Evolutionary conservation across 75 land plant genomes (phyloP).

Genomic region (Selaginella moellendorffii): DNA sequence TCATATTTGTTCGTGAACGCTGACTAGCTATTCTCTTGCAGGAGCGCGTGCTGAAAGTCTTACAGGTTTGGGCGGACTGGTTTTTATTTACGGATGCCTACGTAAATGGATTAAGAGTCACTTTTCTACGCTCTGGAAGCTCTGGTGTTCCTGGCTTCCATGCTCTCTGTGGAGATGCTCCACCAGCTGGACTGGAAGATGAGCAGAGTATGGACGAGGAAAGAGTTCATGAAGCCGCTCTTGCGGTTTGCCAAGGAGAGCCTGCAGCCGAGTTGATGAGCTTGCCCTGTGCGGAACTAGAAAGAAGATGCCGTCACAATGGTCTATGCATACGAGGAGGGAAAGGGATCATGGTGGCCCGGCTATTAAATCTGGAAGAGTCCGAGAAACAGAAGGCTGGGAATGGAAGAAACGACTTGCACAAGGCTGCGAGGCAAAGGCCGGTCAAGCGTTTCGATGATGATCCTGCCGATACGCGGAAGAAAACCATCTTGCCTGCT

Average conservation of each 20-base stretch:
- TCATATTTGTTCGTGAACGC: too few species aligned
- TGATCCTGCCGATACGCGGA: constrained; percentile 14
- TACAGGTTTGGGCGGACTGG: constrained; percentile 99
- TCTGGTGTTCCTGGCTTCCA: constrained; percentile 81
- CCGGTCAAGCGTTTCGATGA: constrained; percentile 13
- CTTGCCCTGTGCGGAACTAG: constrained; percentile 80
- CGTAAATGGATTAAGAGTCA: constrained; percentile 81
- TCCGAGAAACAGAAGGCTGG: constrained; percentile 67
- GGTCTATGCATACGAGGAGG: constrained; percentile 91
- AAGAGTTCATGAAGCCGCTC: constrained; percentile 48
- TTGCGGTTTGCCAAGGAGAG: constrained; percentile 82
- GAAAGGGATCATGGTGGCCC: constrained; percentile 83
- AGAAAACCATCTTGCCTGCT: constrained; percentile 49
- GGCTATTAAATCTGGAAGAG: constrained; percentile 76
- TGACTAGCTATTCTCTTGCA: too few species aligned
- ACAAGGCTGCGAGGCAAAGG: neutral
- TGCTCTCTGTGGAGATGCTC: constrained; percentile 81
- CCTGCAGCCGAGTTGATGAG: constrained; percentile 65
- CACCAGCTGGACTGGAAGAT: constrained; percentile 15
- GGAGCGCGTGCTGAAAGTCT: constrained; percentile 89
- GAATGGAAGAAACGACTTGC: neutral
- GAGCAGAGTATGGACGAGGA: constrained; percentile 26
- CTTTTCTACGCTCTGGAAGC: constrained; percentile 82
- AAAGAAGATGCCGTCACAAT: constrained; percentile 87
- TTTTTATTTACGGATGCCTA: constrained; percentile 94